Base-by-base conservation (phyloP, 2,329 filamentous ascomycete species). In the Blastomyces parvus region DNA sequence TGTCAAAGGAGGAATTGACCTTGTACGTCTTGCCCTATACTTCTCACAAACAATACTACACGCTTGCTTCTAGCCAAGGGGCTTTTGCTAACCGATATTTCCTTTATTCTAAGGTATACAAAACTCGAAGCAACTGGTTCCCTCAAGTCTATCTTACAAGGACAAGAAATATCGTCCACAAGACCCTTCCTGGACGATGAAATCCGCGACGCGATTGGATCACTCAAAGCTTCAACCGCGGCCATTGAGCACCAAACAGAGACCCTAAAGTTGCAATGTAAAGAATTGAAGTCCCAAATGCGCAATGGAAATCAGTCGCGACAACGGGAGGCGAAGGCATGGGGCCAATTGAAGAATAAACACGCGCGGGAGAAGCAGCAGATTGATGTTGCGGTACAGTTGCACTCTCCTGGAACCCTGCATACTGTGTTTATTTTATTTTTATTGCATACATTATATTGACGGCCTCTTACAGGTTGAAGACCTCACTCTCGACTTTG, bases 161-260 rank as follows among this genome's bases (percentile, higher is more conserved):
- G 70, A 40, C 64, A 68, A 30, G 69, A 72, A 33, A 63, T 75
- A 22, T 62, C 66, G 53, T 68, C 71, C 56, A 74, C 70, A 19
- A 72, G 74, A 66, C 74, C 75, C n/a, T 67, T 78, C 60, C 68
- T 74, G 6, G 76, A 78, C 60, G 70, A 72, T 27, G 76, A 78
- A 57, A 71, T 78, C 53, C 73, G 67, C 60, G 67, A 59, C 59
- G 71, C 76, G 36, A 77, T 76, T 59, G 67, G 71, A 56, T 70
- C 69, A 11, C 68, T 78, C 42, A 71, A 74, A 59, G 67, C 69
- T n/a, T 77, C 76, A 9, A 78, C 76, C 1, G 68, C 68, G 9
- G 69, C 69, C 6, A 72, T 74, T 48, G 67, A 73, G 36, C 71
- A 68, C 65, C 75, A 77, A 61, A 73, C 71, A 0, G 66, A 73